phyloP scores from a whole-genome alignment of 164 flowering plant genomes.

The Euptelea pleiosperma region DNA sequence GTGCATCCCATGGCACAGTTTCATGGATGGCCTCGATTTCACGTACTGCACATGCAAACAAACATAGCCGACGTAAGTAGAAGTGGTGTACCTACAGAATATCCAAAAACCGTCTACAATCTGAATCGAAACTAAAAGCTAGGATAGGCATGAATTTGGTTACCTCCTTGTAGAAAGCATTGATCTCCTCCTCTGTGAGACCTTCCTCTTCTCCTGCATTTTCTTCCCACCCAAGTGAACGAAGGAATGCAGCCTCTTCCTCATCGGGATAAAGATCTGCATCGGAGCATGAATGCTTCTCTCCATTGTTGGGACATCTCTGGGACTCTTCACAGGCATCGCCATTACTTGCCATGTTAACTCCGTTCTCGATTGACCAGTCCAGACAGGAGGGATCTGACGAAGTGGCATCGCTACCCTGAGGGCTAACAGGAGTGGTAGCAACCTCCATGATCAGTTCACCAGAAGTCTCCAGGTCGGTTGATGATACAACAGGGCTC shows the following conservation, averaged over 20 bases:
- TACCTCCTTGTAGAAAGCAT: constrained; percentile 41
- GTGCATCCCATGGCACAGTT: constrained; percentile 27
- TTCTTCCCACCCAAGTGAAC: constrained; percentile 94
- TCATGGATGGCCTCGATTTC: constrained; percentile 37
- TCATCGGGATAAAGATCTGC: constrained; percentile 45
- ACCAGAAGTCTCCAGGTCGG: constrained; percentile 30
- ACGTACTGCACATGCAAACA: constrained; percentile 41
- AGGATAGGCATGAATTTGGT: too few relatives aligned
- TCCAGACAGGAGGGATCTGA: constrained; percentile 17
- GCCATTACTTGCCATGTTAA: constrained; percentile 32
- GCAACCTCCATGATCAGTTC: constrained; percentile 30
- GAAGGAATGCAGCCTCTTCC: constrained; percentile 75
- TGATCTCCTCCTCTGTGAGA: constrained; percentile 88
- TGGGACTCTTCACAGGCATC: constrained; percentile 30
- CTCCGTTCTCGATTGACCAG: constrained; percentile 32
- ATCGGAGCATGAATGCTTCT: constrained; percentile 23
- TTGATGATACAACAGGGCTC: constrained; percentile 26
- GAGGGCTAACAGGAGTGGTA: constrained; percentile 29
- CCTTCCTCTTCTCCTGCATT: constrained; percentile 67
- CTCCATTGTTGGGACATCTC: constrained; percentile 22
- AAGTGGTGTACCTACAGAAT: too few relatives aligned
- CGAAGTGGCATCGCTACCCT: constrained; percentile 17
- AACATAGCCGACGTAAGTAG: too few relatives aligned
- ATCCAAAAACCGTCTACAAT: too few relatives aligned
- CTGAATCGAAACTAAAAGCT: too few relatives aligned